Percentiles rank a stretch among this genome's conserved stretches.
phyloP scores from a whole-genome alignment of 768 basidiomycete genomes.

The Hysterangium stoloniferum region DNA sequence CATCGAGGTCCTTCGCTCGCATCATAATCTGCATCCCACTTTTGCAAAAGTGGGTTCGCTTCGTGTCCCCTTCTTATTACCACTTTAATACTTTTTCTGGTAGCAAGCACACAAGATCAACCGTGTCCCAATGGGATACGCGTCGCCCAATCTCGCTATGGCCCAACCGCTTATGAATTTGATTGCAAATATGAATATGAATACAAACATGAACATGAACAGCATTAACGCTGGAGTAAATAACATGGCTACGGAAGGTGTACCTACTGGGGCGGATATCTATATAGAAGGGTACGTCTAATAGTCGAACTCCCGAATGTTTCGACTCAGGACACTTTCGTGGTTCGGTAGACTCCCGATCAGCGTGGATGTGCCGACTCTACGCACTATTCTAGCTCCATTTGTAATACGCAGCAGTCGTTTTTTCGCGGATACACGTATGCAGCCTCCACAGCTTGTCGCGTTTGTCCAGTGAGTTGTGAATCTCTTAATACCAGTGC shows the following conservation, averaged over 20 bases:
- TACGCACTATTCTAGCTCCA: conserved; percentile 59
- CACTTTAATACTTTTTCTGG: conserved; percentile 28
- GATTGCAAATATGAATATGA: background rate
- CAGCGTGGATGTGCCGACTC: conserved; percentile 62
- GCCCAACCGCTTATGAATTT: background rate
- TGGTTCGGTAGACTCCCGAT: conserved; percentile 46
- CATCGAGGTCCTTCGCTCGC: conserved; percentile 59
- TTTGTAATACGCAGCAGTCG: conserved; percentile 67
- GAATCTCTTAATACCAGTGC: background rate
- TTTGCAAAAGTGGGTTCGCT: conserved; percentile 62
- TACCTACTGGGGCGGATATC: conserved; percentile 68
- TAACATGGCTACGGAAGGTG: background rate
- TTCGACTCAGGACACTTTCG: background rate
- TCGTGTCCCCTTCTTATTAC: background rate
- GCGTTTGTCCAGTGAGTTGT: background rate
- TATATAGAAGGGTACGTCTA: conserved; percentile 63
- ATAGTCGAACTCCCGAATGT: background rate
- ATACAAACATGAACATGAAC: no score
- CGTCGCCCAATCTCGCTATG: background rate
- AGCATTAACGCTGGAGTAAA: no score
- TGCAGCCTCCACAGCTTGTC: background rate
- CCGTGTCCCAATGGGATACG: conserved; percentile 25
- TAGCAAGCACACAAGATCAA: conserved; percentile 80
- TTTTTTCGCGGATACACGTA: conserved; percentile 43
- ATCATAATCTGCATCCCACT: conserved; percentile 75